phyloP scores from a whole-genome alignment of 306 rosid species.

The Quercus engelmannii region DNA sequence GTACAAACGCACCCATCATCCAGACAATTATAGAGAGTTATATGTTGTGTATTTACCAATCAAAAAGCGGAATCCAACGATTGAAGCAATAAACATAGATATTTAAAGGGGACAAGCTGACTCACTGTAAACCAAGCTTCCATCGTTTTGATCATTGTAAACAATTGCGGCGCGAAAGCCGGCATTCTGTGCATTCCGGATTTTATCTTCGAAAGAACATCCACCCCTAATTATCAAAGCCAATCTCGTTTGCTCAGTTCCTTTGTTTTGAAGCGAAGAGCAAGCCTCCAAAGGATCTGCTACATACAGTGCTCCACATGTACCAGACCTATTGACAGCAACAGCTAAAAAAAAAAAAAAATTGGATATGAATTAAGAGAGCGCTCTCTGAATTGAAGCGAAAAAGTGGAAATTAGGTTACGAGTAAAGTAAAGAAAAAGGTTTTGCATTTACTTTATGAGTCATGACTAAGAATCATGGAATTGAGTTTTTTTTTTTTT shows the following conservation, averaged over 20 bases:
- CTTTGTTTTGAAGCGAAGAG: conserved; percentile 4
- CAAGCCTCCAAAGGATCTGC: conserved; percentile 36
- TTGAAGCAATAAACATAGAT: neutral
- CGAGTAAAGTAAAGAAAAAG: neutral
- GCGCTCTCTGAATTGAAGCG: neutral
- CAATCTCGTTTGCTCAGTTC: conserved; percentile 9
- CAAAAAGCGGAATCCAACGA: neutral
- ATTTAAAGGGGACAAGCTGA: neutral
- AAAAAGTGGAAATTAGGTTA: neutral
- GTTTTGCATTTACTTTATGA: neutral
- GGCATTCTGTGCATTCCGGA: conserved; percentile 25
- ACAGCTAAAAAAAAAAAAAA: neutral
- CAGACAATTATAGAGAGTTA: neutral
- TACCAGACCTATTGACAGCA: conserved; percentile 16
- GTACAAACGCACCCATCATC: too few relatives aligned
- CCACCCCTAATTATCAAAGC: conserved; percentile 31
- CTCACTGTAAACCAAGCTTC: conserved; percentile 36
- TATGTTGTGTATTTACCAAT: neutral
- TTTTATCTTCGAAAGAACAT: conserved; percentile 30
- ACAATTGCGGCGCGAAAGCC: conserved; percentile 37
- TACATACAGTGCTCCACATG: conserved; percentile 26
- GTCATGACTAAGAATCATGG: neutral
- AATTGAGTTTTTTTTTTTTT: too few relatives aligned
- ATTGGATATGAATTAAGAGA: neutral
- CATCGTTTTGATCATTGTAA: conserved; percentile 20